Evolutionary conservation across 805 yeast species (phyloP).

Genomic region (Spathaspora passalidarum): DNA sequence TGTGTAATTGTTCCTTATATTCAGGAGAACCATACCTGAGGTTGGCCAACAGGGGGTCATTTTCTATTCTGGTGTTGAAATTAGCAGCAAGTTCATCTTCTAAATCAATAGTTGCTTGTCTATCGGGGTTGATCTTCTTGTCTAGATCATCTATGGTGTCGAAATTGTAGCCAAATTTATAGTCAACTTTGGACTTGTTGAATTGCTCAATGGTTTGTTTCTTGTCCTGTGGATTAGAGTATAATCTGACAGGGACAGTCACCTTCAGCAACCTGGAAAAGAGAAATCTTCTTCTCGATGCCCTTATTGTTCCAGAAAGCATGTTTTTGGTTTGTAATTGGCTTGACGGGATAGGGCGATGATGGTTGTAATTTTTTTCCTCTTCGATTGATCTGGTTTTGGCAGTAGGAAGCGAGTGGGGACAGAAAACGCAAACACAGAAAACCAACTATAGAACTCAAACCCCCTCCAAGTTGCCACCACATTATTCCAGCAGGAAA

Average conservation of each 20-base stretch:
- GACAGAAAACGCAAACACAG: no score
- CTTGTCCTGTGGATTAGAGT: background rate
- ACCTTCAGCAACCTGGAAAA: background rate
- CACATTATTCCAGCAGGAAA: no score
- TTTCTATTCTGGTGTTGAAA: conserved; percentile 23
- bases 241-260: background rate
- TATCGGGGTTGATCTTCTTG: conserved; percentile 11
- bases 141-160: conserved; percentile 17
- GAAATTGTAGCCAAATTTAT: conserved; percentile 24
- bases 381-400: background rate
- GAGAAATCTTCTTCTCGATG: background rate
- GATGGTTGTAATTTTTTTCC: background rate
- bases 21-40: conserved; percentile 33
- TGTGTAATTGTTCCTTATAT: conserved; percentile 28
- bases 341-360: no score
- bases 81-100: conserved; percentile 13
- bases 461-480: background rate
- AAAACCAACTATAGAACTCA: no score
- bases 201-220: conserved; percentile 29
- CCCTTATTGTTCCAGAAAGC: background rate
- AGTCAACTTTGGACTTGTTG: conserved; percentile 31
- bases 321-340: background rate
- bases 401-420: background rate
- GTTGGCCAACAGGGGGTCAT: conserved; percentile 28
- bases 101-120: conserved; percentile 5